Base-by-base conservation (phyloP, 176 grass and related monocot genomes). In the Lolium perenne region DNA sequence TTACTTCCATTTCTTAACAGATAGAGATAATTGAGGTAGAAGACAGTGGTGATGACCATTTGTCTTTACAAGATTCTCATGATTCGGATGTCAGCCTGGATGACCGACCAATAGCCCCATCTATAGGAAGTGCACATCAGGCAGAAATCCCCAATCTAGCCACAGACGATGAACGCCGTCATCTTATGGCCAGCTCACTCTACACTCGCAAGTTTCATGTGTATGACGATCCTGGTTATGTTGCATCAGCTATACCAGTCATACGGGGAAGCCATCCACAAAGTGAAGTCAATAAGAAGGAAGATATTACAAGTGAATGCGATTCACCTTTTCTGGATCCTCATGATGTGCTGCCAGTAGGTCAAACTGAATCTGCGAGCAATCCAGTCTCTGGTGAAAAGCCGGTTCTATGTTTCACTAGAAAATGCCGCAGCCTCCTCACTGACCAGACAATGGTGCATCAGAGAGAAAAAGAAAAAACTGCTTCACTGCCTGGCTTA, bases 81-180 rank as follows among this genome's bases (percentile, higher is more conserved):
- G 66, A 40, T 61, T 56, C 41, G 18, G 74, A 89, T 53, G 92
- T 84, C 67, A 86, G 74, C 78, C 49, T 59, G 60, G 82, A 90
- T 75, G 87, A 90, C 53, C 47, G 78, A 62, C 81, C 55, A 35
- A 35, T 88, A 79, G 85, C 29, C 80, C 84, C 90, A 53, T 82
- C 87, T 20, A 79, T 90, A 74, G 90, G 90, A 87, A 82, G 88
- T 74, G 74, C 71, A 57, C 87, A 92, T 78, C 90, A 94, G 76
- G 93, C 82, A 51, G 85, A 83, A 85, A 76, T 94, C 69, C 87
- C 87, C 7, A 66, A 63, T 55, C 61, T 82, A 32, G 84, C 10
- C 47, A 77, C 70, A 84, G 81, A 86, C 23, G 29, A 61, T 62
- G 58, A 86, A 72, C 77, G 18, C 7, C 7, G 45, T 71, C 53